phyloP scores from a whole-genome alignment of 768 basidiomycete species.

The Boletus pseudo-olivaceus region DNA sequence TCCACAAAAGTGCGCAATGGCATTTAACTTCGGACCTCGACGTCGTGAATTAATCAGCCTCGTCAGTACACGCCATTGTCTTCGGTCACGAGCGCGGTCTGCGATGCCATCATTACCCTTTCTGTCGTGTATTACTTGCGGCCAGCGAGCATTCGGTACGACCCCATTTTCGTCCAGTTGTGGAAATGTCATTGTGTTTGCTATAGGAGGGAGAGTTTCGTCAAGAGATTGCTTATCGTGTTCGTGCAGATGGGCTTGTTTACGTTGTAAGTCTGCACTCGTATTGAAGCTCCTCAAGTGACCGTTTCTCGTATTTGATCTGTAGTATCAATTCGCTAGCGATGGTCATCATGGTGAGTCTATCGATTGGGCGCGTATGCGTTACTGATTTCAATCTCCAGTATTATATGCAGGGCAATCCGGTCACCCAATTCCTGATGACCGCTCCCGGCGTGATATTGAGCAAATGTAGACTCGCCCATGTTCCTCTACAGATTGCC shows the following conservation, averaged over 20 bases:
- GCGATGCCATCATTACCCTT: conserved; percentile 11
- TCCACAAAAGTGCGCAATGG: not conserved
- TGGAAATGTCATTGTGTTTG: not conserved
- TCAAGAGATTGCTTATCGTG: conserved; percentile 8
- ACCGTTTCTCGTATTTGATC: not conserved
- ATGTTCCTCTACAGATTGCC: not conserved
- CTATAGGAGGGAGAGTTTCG: conserved; percentile 1
- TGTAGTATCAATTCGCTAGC: conserved; percentile 9
- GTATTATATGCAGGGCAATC: conserved; percentile 3
- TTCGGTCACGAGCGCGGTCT: conserved; percentile 1
- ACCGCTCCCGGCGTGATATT: conserved; percentile 8
- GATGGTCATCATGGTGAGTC: conserved; percentile 11
- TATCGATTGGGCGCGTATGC: not conserved
- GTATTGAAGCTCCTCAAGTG: not conserved
- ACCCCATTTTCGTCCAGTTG: not conserved
- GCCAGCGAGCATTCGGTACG: conserved; percentile 5
- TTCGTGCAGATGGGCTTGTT: conserved; percentile 13
- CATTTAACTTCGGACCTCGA: not conserved
- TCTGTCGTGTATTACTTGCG: conserved; percentile 11
- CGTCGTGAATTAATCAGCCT: not conserved
- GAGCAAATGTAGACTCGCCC: conserved; percentile 10
- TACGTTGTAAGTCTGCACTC: conserved; percentile 9
- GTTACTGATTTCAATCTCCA: not conserved
- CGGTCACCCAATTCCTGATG: not conserved
- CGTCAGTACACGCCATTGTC: not conserved